Evolutionary conservation across 2,329 filamentous ascomycete genomes (phyloP).

Genomic region (Ophiostoma perfectum): DNA sequence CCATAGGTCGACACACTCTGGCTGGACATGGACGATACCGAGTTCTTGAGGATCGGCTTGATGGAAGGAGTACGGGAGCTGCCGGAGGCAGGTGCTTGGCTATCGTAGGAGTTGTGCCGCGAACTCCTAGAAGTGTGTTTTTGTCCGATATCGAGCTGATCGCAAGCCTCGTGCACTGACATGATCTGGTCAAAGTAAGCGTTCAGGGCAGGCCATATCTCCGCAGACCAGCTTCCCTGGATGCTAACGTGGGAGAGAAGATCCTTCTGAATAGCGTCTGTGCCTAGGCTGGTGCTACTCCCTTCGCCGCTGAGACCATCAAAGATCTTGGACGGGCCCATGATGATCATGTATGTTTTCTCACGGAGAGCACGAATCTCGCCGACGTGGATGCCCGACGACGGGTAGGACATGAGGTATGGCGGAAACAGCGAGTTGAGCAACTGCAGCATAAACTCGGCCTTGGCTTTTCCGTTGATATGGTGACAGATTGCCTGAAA

Average conservation of each 20-base stretch:
- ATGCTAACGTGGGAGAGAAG: conserved; percentile 21
- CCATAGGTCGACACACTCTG: conserved; percentile 19
- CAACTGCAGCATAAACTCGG: conserved; percentile 23
- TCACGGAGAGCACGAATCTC: conserved; percentile 22
- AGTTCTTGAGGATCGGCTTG: conserved; percentile 23
- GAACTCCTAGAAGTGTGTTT: not conserved
- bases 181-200: conserved; percentile 20
- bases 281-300: not conserved
- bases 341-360: conserved; percentile 20
- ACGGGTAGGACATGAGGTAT: conserved; percentile 25
- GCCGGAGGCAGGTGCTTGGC: conserved; percentile 3
- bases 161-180: not conserved
- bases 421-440: conserved; percentile 28
- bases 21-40: conserved; percentile 15
- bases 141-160: not conserved
- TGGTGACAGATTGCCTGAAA: conserved; percentile 25
- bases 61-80: conserved; percentile 7
- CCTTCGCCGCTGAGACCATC: not conserved
- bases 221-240: conserved; percentile 16
- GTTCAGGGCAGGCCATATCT: conserved; percentile 22
- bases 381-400: conserved; percentile 17
- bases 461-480: conserved; percentile 9
- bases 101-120: not conserved
- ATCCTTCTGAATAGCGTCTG: not conserved
- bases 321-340: conserved; percentile 4